Evolutionary conservation across 2,329 filamentous ascomycete species (phyloP).

Genomic region (Sporothrix inflata): DNA sequence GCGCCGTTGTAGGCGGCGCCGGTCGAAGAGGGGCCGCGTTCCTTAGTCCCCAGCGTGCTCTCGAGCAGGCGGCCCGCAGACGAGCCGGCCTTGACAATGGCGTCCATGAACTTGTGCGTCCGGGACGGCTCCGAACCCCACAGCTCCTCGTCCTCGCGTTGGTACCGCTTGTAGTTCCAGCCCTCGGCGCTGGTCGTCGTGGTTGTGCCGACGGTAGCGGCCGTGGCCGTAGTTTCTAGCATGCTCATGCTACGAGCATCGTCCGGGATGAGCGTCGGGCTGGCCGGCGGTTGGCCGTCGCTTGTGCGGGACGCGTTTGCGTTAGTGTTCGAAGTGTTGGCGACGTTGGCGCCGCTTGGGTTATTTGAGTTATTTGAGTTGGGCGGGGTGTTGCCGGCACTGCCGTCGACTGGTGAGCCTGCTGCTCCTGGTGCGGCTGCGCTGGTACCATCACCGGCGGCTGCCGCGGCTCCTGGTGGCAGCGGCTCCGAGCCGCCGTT

Average conservation of each 20-base stretch:
- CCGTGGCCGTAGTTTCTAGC: constrained; percentile 38
- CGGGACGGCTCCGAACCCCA: constrained; percentile 67
- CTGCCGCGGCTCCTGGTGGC: neutral
- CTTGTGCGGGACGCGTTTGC: neutral
- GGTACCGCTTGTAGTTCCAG: constrained; percentile 79
- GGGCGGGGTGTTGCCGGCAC: neutral
- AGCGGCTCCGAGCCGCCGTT: neutral
- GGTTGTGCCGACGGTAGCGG: constrained; percentile 28
- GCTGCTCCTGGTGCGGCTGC: neutral
- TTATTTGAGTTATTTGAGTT: neutral
- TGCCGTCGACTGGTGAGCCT: neutral
- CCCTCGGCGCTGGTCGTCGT: constrained; percentile 53
- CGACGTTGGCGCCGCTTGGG: neutral
- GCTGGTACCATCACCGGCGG: neutral
- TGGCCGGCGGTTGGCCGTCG: constrained; percentile 35
- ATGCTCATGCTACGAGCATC: constrained; percentile 49
- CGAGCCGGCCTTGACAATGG: constrained; percentile 61
- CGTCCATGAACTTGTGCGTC: constrained; percentile 60
- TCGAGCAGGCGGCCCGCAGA: constrained; percentile 60
- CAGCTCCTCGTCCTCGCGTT: constrained; percentile 84
- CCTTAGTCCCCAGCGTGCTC: constrained; percentile 54
- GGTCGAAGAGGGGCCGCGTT: constrained; percentile 38
- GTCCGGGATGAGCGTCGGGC: constrained; percentile 52
- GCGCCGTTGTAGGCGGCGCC: constrained; percentile 3
- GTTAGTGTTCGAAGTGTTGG: constrained; percentile 23